Evolutionary conservation across 139 green algal genomes (phyloP), one percentile per base, ranked within the genome.

Genomic region (Limnomonas spitsbergensis): DNA sequence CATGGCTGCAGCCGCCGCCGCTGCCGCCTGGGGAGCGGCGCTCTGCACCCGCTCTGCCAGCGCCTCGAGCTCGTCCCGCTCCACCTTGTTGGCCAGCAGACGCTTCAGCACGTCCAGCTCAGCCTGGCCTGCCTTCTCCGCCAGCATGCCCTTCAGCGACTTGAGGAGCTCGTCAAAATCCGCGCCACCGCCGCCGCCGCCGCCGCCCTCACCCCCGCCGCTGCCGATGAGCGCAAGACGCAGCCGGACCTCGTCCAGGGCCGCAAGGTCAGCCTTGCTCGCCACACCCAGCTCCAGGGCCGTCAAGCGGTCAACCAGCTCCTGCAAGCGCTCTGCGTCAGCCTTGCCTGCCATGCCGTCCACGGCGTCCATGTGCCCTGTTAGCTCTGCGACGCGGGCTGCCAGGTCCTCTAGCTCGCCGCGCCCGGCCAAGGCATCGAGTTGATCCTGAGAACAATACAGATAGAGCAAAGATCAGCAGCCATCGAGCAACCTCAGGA

Each of bases 51-150:
- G 73, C 34, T 2, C 14, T 34, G 54, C 72, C 29, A 87, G 69
- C n/a, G 78, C 56, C 27, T 53, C 66, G 39, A 85, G 37, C 38
- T 79, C 81, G 6, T 74, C 47, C 66, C 42, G 76, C 26, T 7
- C 53, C 32, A 76, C 81, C 66, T 80, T 77, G 26, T 71, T 73
- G 2, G 36, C 73, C 38, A 76, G 38, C 38, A 24, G 4, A 36
- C 4, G 9, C 14, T 76, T 56, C 34, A 71, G 34, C 53, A 32
- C 35, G 26, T 47, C 53, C 29, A 78, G 31, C 4, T 71, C 52
- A 3, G 53, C 52, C 36, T 79, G 34, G 38, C 31, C 38, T 14
- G 74, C 74, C 53, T 79, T 79, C 42, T 53, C 74, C 20, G 56
- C 53, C 74, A 79, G 34, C 53, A 79, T 66, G 37, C 53, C 74